These are phyloP conservation scores for Poteriospumella lacustris DNA, from an alignment of 108 stramenopile genomes.

Conservation along the genomic window DNA sequence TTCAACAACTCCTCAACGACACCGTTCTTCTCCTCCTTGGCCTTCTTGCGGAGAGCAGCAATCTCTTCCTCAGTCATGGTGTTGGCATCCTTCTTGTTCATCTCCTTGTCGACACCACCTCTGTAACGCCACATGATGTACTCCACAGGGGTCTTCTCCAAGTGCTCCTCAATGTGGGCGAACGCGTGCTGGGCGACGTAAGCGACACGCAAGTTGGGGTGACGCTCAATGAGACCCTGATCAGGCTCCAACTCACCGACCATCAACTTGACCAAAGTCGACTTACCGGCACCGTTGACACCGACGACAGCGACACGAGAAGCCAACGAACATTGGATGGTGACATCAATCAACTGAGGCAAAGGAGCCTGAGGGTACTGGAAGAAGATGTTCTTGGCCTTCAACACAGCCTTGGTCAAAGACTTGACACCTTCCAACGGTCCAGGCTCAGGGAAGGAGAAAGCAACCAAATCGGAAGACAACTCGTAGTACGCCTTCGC, in stretches of 20 bases:
- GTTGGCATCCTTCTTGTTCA: background rate
- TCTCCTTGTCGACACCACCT: slow-evolving; percentile 49
- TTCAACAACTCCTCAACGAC: slow-evolving; percentile 43
- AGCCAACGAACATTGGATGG: background rate
- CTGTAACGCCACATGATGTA: slow-evolving; percentile 97
- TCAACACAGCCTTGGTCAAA: slow-evolving; percentile 88
- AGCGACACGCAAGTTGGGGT: slow-evolving; percentile 83
- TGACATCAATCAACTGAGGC: slow-evolving; percentile 65
- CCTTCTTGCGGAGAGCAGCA: background rate
- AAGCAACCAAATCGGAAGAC: slow-evolving; percentile 72
- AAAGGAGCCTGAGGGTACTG: slow-evolving; percentile 66
- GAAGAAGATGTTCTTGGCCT: slow-evolving; percentile 79
- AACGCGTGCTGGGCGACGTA: slow-evolving; percentile 95
- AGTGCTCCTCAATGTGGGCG: slow-evolving; percentile 87
- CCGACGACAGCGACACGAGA: slow-evolving; percentile 69
- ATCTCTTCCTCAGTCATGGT: background rate
- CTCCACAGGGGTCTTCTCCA: slow-evolving; percentile 74
- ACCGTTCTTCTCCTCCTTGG: slow-evolving; percentile 36
- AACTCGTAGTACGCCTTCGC: slow-evolving; percentile 92
- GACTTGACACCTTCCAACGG: slow-evolving; percentile 82
- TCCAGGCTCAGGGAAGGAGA: slow-evolving; percentile 73
- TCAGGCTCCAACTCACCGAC: slow-evolving; percentile 89
- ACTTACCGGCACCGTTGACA: slow-evolving; percentile 76
- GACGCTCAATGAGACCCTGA: slow-evolving; percentile 80
- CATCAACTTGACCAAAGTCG: slow-evolving; percentile 50